A percentile compares a stretch with the other conserved stretches of the same genome.
These are phyloP conservation scores for Aspergillus carlsbadensis DNA, from an alignment of 495 filamentous ascomycete species.

Conservation along the genomic window DNA sequence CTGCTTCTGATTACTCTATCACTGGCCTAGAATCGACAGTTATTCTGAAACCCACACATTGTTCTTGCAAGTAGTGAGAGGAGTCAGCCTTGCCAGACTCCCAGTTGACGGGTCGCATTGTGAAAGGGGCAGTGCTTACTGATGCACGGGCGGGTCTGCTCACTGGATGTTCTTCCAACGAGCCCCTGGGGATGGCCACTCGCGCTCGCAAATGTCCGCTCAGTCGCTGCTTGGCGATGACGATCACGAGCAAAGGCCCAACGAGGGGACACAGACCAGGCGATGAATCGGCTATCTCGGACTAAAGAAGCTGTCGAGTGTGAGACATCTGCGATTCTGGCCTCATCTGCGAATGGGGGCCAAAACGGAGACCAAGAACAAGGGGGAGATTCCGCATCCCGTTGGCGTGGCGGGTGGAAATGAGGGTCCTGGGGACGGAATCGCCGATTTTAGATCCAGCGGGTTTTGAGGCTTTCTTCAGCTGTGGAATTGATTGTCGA, in stretches of 20 bases:
- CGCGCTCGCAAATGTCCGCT: not conserved
- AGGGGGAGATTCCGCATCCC: not conserved
- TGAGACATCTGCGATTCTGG: slow-evolving; percentile 1
- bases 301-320: not conserved
- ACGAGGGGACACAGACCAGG: not conserved
- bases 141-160: too few species aligned
- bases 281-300: not conserved
- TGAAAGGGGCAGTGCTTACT: too few species aligned
- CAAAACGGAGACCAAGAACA: not conserved
- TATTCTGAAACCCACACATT: too few species aligned
- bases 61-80: too few species aligned
- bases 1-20: too few species aligned
- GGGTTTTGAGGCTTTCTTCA: too few species aligned
- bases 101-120: too few species aligned
- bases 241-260: not conserved
- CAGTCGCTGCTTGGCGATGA: not conserved
- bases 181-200: not conserved
- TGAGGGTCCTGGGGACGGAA: not conserved
- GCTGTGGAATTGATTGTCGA: too few species aligned
- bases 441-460: too few species aligned
- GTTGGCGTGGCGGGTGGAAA: not conserved
- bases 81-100: too few species aligned
- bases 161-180: not conserved
- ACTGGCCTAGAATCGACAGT: too few species aligned
- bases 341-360: not conserved